A percentile compares a stretch with the other conserved stretches of the same genome.
Conservation (phyloP, 2,329 filamentous ascomycete genomes). For the Penicillium glabrum region DNA sequence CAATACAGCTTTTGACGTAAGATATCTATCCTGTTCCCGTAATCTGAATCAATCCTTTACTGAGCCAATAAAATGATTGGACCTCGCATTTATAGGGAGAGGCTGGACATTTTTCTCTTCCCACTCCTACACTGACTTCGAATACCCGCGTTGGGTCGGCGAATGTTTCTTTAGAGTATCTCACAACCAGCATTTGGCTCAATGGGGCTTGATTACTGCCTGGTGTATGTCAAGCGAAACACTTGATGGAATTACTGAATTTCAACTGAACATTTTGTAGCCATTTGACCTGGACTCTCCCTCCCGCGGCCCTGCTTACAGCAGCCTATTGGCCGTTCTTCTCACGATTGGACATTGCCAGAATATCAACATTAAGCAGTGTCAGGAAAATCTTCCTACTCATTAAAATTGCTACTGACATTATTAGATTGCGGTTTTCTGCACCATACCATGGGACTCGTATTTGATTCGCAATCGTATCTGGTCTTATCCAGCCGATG, state of each 20-base stretch:
- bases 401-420: background rate
- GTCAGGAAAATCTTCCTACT: constrained; percentile 26
- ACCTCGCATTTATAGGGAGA: background rate
- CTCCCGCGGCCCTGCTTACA: constrained; percentile 60
- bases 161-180: background rate
- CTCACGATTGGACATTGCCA: constrained; percentile 62
- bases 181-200: background rate
- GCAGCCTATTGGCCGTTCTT: constrained; percentile 61
- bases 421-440: constrained; percentile 59
- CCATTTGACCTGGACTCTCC: constrained; percentile 67
- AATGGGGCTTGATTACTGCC: constrained; percentile 1
- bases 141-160: background rate
- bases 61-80: background rate
- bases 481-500: constrained; percentile 70
- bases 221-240: background rate
- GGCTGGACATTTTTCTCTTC: background rate
- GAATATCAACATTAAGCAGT: constrained; percentile 59
- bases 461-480: constrained; percentile 67
- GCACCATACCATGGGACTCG: constrained; percentile 75
- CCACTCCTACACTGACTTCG: background rate
- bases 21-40: background rate
- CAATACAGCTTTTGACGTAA: background rate
- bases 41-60: background rate
- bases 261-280: constrained; percentile 36
- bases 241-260: background rate